Base-by-base conservation (phyloP, 331 rosid species). In the Rosa hybrid region DNA sequence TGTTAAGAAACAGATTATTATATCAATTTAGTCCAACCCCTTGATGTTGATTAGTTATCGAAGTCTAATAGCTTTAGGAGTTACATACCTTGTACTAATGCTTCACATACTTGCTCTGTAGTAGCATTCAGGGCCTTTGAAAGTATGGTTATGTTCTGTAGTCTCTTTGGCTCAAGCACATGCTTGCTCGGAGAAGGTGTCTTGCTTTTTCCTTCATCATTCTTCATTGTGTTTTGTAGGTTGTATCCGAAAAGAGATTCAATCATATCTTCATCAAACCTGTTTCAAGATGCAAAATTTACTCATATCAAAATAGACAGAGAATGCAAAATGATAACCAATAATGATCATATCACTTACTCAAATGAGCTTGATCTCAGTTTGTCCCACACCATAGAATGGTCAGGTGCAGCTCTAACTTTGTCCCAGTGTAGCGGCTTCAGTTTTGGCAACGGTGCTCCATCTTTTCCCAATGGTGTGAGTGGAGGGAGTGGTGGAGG, bases 371-470 rank as follows among this genome's bases (percentile, higher is more conserved):
- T 96, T 54, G 98, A 86, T 84, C 98, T 80, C n/a, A 96, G 85
- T 81, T 90, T 96, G 84, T 96, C 98, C 99, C 99, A 96, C 69
- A 96, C 98, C 94, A 88, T 96, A 13, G 98, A 90, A 53, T 87
- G 91, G 71, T 96, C 91, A 3, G 99, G 94, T 21, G 93, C 92
- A 42, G 99, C 94, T 84, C 97, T 89, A 41, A 96, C 98, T 92
- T 96, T 96, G 86, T 93, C 99, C 99, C 98, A 96, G 17, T 96
- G 99, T 41, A 93, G 96, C 7, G 99, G 99, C 88, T 96, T 96
- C 60, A 96, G 90, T 86, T 91, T 96, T 23, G 98, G 94, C 60
- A 92, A 70, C 0, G 92, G 92, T 21, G 89, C 62, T 79, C 94
- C 98, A 79, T 93, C 98, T 90, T 90, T 96, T 39, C 97, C 97